These are phyloP conservation scores for Rhizopogon roseolus DNA, from an alignment of 768 basidiomycete species.

Conservation along the genomic window DNA sequence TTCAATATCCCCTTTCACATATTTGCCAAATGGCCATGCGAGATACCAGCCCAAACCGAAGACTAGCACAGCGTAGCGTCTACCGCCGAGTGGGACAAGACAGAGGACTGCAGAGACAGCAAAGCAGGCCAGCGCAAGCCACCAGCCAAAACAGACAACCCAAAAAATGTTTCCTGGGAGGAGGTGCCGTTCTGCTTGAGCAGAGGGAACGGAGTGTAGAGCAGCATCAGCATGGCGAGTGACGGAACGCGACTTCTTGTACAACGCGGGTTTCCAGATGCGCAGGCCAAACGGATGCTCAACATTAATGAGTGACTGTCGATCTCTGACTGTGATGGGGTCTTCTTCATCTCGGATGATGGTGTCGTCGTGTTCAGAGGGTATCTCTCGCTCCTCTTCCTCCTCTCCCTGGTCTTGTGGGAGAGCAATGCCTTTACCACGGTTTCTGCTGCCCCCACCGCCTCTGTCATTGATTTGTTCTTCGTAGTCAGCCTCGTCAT, in stretches of 20 bases:
- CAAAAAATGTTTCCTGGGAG: slow-evolving; percentile 94
- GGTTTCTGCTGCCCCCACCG: slow-evolving; percentile 20
- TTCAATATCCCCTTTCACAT: slow-evolving; percentile 79
- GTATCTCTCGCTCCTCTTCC: slow-evolving; percentile 25
- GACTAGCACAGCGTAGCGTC: slow-evolving; percentile 78
- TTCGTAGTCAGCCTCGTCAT: slow-evolving; percentile 38
- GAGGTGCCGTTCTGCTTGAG: slow-evolving; percentile 89
- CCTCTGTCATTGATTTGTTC: slow-evolving; percentile 24
- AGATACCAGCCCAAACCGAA: slow-evolving; percentile 96
- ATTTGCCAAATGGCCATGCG: slow-evolving; percentile 98
- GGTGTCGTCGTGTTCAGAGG: slow-evolving; percentile 5
- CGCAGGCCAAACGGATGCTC: slow-evolving; percentile 98
- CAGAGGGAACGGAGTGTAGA: slow-evolving; percentile 87
- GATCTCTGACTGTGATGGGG: slow-evolving; percentile 87
- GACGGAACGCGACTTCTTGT: slow-evolving; percentile 96
- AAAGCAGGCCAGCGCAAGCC: slow-evolving; percentile 76
- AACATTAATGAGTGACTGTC: slow-evolving; percentile 98
- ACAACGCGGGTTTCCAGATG: slow-evolving; percentile 99
- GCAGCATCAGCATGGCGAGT: slow-evolving; percentile 95
- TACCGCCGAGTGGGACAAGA: slow-evolving; percentile 75
- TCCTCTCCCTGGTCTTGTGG: slow-evolving; percentile 32
- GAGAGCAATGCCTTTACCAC: slow-evolving; percentile 39
- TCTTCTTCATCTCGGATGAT: slow-evolving; percentile 53
- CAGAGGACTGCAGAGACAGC: slow-evolving; percentile 62
- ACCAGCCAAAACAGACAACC: slow-evolving; percentile 89